Evolutionary conservation across 768 basidiomycete genomes (phyloP), one percentile per base, ranked within the genome.

Genomic region (Gloeostereum incarnatum): DNA sequence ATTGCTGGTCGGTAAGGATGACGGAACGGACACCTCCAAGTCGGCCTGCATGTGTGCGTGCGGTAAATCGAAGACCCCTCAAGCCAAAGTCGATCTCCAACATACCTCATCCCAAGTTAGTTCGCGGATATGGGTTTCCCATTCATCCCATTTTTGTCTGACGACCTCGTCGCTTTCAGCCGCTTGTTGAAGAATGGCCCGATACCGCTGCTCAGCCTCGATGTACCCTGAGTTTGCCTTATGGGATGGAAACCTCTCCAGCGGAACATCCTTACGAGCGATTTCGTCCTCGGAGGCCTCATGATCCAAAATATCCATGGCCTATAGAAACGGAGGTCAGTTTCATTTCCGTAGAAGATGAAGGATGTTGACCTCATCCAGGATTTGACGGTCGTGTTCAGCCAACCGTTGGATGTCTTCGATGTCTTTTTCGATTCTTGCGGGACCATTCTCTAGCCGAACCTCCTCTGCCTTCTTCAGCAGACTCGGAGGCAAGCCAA

Each of bases 251-350:
- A 62, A 61, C 23, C 90, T 69, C 39, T 63, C 57, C 40, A 73
- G 48, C 31, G 59, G 46, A 1, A 56, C 58, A 17, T 71, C 70
- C 45, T 69, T 68, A 11, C 81, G 75, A 21, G 75, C 63, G 8
- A 72, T 66, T 53, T 89, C 87, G 47, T 91, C 87, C 51, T 89
- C 85, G 10, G 82, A 83, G 11, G 84, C 85, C 58, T 96, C 93
- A 31, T 74, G 77, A 48, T 94, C 91, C n/a, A 99, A 61, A 16
- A 93, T 76, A 49, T 91, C 90, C 65, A 91, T 71, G 0, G 89
- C 78, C 92, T 96, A 41, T 7, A 25, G 25, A 37, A 26, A 22
- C 22, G 17, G 24, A 19, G 13, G 37, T 41, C 11, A 26, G 18
- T 23, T 34, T 11, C 30, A 23, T 7, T 32, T 19, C 44, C n/a